Base-by-base conservation (phyloP, 2,329 filamentous ascomycete species). In the Monosporascus sp. region DNA sequence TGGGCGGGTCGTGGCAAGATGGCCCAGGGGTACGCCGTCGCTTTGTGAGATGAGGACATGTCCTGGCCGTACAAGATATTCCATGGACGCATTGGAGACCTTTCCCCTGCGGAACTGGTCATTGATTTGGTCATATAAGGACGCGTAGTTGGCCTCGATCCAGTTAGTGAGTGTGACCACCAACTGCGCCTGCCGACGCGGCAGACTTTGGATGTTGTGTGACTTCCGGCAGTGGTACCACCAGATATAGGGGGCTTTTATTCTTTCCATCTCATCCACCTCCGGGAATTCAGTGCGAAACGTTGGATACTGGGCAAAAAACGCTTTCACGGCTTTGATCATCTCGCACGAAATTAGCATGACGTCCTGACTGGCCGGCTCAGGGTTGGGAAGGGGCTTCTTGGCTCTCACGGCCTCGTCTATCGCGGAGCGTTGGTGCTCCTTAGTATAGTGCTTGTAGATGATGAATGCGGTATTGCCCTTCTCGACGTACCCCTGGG, bases 161-260 rank as follows among this genome's bases (percentile, higher is more conserved):
- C 53, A 56, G 15, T 45, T 27, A 7, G 48, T 56, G 15, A 58
- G 37, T 3, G 39, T 15, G 11, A 22, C 17, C 27, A 56, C 48
- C 36, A 55, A 35, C 8, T 7, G 15, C 36, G 25, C 18, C 43
- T 56, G 49, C 35, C 36, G 15, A 4, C 31, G 35, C 24, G 17
- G 36, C 25, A 56, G 11, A 15, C 31, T 27, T 7, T 48, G 4
- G 17, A 46, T 36, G 20, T 36, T 27, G 3, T 41, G 18, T 4
- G 27, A 37, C 24, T 39, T 49, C n/a, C 55, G 31, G 35, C 51
- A 57, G 43, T 52, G 47, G 22, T 52, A 57, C 55, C 55, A 57
- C 35, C 53, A 57, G 3, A 52, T 20, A 37, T 50, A 57, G 6
- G 55, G 55, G 4, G 54, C 25, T 11, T 7, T 1, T 17, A 55